Conservation (phyloP, 1,284 basidiomycete species). For the Phaffia rhodozyma region DNA sequence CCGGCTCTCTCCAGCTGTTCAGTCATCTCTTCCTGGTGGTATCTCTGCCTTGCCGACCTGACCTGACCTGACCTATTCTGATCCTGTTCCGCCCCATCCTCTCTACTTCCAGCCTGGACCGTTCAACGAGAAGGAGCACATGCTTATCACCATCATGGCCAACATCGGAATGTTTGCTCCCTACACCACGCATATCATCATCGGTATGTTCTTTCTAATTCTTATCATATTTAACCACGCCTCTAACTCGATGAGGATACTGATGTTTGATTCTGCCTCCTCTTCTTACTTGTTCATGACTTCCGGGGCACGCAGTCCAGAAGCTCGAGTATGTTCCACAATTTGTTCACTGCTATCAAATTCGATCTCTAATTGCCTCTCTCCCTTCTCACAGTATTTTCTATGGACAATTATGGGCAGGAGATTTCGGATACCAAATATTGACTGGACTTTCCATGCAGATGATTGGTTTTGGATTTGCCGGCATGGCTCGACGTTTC, state of each 20-base stretch:
- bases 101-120: slow-evolving; percentile 35
- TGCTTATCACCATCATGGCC: slow-evolving; percentile 32
- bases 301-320: no score
- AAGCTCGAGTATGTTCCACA: no score
- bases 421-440: slow-evolving; percentile 37
- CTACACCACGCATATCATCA: no score
- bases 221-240: no score
- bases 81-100: background rate
- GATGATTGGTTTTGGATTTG: slow-evolving; percentile 41
- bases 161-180: slow-evolving; percentile 34
- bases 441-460: slow-evolving; percentile 37
- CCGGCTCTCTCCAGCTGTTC: no score
- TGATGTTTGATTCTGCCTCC: no score
- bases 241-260: no score
- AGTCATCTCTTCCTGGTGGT: background rate
- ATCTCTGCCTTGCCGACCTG: slow-evolving; percentile 17
- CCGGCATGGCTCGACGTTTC: slow-evolving; percentile 40
- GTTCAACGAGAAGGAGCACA: slow-evolving; percentile 45
- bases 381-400: no score
- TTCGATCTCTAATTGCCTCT: no score
- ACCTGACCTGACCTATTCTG: slow-evolving; percentile 20
- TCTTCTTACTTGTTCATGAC: no score
- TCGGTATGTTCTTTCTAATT: no score
- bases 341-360: no score
- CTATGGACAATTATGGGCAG: slow-evolving; percentile 32